Evolutionary conservation across 1,284 basidiomycete genomes (phyloP).

Genomic region (Cyathus olla): DNA sequence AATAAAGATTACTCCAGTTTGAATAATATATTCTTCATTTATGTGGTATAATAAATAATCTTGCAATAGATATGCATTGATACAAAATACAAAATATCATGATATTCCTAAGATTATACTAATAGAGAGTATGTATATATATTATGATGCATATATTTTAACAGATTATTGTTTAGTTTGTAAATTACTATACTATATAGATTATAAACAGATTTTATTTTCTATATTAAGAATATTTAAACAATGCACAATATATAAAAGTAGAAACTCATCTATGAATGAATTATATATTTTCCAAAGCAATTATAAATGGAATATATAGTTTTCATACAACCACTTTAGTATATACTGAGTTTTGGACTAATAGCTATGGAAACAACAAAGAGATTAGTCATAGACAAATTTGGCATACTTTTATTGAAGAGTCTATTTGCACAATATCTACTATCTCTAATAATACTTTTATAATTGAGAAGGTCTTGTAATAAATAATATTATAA

Average conservation of each 20-base stretch:
- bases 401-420: background rate
- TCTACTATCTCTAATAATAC: background rate
- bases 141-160: no score
- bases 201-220: background rate
- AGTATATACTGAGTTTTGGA: background rate
- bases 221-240: background rate
- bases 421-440: background rate
- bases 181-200: background rate
- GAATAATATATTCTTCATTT: no score
- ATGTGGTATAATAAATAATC: no score
- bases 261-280: background rate
- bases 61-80: no score
- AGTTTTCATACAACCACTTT: background rate
- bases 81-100: no score
- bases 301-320: background rate
- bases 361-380: background rate
- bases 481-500: background rate
- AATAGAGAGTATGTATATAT: no score
- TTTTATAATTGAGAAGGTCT: background rate
- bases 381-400: background rate
- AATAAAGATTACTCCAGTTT: no score
- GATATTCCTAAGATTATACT: no score
- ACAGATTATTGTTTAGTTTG: no score
- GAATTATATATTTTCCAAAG: background rate
- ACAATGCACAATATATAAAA: background rate